A percentile compares a stretch with the other conserved stretches of the same genome.
Evolutionary conservation across 768 basidiomycete species (phyloP).

Genomic region (Russula griseocarnosa): DNA sequence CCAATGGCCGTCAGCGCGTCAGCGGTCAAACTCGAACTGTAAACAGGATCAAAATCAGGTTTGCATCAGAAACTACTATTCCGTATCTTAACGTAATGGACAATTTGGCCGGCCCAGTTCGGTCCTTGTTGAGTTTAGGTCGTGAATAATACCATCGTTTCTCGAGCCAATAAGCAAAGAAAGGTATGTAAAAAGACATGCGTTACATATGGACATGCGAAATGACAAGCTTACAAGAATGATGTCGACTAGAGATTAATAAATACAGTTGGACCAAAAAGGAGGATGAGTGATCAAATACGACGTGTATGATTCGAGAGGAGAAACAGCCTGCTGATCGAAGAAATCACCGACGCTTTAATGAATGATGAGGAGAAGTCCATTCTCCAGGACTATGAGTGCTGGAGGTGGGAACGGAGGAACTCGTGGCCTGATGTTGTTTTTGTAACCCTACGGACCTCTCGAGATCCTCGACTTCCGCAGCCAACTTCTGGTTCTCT

Average conservation of each 20-base stretch:
- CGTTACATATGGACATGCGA: constrained; percentile 17
- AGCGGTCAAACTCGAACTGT: neutral
- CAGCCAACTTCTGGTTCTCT: constrained; percentile 58
- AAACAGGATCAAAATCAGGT: constrained; percentile 10
- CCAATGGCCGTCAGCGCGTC: neutral
- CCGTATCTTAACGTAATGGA: constrained; percentile 11
- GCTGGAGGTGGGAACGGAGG: constrained; percentile 1
- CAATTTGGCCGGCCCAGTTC: neutral
- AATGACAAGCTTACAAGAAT: constrained; percentile 23
- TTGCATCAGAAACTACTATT: constrained; percentile 3
- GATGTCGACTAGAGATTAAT: constrained; percentile 19
- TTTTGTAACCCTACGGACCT: constrained; percentile 14
- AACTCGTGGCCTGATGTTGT: constrained; percentile 11
- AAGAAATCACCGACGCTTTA: constrained; percentile 21
- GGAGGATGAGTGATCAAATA: constrained; percentile 10
- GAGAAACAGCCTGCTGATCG: neutral
- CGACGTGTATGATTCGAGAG: constrained; percentile 9
- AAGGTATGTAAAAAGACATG: constrained; percentile 13
- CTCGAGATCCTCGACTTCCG: constrained; percentile 51
- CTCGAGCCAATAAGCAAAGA: neutral
- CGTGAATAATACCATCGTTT: neutral
- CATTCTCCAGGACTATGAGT: constrained; percentile 14
- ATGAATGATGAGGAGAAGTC: constrained; percentile 17
- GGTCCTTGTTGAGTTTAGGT: neutral
- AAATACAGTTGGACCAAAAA: constrained; percentile 23